A percentile compares a stretch with the other conserved stretches of the same genome.
Evolutionary conservation across 768 basidiomycete genomes (phyloP).

Genomic region (Mycena latifolia): DNA sequence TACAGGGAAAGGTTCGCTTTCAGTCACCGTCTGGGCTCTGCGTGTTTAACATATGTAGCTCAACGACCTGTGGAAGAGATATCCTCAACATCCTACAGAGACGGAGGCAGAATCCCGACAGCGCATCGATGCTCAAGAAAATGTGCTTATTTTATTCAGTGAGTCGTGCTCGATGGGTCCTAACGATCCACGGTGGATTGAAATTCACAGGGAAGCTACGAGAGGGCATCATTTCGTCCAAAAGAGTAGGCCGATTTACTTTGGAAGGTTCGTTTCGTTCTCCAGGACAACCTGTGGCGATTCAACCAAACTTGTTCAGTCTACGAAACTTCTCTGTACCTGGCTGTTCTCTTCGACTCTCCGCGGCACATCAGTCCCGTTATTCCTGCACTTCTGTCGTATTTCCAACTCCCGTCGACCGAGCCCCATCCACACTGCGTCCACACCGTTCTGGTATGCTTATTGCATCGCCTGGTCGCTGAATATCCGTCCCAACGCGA

Average conservation of each 20-base stretch:
- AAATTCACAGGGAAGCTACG: conserved; percentile 73
- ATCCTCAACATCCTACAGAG: conserved; percentile 46
- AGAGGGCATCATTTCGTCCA: conserved; percentile 76
- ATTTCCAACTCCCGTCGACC: conserved; percentile 53
- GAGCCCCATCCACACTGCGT: conserved; percentile 40
- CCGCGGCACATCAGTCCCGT: conserved; percentile 73
- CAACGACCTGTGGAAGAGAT: conserved; percentile 57
- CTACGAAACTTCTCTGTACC: conserved; percentile 79
- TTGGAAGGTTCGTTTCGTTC: conserved; percentile 67
- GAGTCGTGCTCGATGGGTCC: conserved; percentile 42
- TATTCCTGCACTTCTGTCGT: conserved; percentile 68
- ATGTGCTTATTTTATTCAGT: conserved; percentile 82
- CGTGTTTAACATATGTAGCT: conserved; percentile 51
- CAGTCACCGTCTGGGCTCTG: neutral
- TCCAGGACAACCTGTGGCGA: neutral
- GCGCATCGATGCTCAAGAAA: conserved; percentile 70
- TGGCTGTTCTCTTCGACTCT: conserved; percentile 73
- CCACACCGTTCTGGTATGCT: conserved; percentile 58
- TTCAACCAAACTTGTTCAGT: conserved; percentile 52
- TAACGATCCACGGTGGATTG: neutral
- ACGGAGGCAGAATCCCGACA: conserved; percentile 50
- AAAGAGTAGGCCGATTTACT: conserved; percentile 70
- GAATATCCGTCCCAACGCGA: conserved; percentile 75
- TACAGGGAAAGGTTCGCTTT: conserved; percentile 71
- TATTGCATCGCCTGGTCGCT: conserved; percentile 68